Evolutionary conservation across 2,329 filamentous ascomycete species (phyloP).

Genomic region (Fusarium haematococcum): DNA sequence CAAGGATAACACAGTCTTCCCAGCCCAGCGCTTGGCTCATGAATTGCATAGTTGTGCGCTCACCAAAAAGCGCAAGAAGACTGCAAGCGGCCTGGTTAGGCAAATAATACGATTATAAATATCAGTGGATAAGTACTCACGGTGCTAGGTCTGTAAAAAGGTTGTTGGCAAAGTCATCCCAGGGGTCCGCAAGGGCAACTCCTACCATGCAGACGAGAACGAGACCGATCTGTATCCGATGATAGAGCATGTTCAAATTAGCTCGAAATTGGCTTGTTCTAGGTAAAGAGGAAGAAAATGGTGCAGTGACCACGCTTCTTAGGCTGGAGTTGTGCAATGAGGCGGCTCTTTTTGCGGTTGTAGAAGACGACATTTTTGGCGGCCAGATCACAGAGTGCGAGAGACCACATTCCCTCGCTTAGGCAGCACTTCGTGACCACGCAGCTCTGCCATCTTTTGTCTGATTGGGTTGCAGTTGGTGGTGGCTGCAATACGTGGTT

Average conservation of each 20-base stretch:
- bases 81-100: fast-evolving
- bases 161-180: not conserved
- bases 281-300: not conserved
- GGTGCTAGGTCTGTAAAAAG: not conserved
- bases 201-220: not conserved
- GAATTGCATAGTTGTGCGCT: not conserved
- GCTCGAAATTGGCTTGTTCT: no score
- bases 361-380: not conserved
- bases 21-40: not conserved
- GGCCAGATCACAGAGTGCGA: not conserved
- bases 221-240: not conserved
- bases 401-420: not conserved
- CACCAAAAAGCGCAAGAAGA: fast-evolving
- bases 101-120: not conserved
- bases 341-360: not conserved
- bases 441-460: not conserved
- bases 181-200: not conserved
- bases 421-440: not conserved
- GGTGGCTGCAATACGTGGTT: not conserved
- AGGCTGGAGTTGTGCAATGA: not conserved
- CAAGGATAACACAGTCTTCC: not conserved
- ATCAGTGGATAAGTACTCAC: not conserved
- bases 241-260: not conserved
- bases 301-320: not conserved
- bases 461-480: not conserved